Evolutionary conservation across 345 rosid genomes (phyloP), one percentile per base, ranked within the genome.

Genomic region (Populus euphratica): DNA sequence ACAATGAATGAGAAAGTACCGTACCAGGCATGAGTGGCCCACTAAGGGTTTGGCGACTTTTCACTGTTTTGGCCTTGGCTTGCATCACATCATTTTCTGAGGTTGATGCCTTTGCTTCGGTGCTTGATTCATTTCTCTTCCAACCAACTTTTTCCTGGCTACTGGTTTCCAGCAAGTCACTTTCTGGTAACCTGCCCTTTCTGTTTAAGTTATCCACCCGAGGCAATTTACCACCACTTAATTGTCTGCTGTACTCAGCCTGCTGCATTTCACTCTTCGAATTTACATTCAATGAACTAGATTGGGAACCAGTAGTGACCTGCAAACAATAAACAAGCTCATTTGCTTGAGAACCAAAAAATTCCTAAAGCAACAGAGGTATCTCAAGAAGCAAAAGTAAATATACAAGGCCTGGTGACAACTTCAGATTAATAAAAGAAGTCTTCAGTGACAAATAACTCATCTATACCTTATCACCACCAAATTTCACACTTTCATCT

Each of bases 41-140:
- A 75, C 99, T 94, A 77, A 86, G 97, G 79, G 88, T 91, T 84
- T 92, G 94, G 74, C 92, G 95, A 85, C 80, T 33, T 87, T 89
- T 92, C 56, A 73, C 80, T 54, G 81, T 14, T 79, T 89, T 92
- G 78, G 78, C 70, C 83, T 88, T 89, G 76, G 88, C 63, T 73
- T 85, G 87, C 6, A 77, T 61, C 14, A 76, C 18, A 21, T 89
- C 91, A 56, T 76, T 87, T 75, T 94, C 96, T 71, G 90, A 84
- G 54, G 83, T 83, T 21, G 91, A 87, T 76, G 87, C 71, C 65
- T 68, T 77, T 69, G 80, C 82, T 68, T 92, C 94, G 75, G 85
- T 59, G 85, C 79, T 80, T 69, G 86, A 78, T 8, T 87, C 88
- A 82, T 79, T 85, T 77, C 83, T 90, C 64, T 77, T 78, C 75